phyloP scores from a whole-genome alignment of 2,329 filamentous ascomycete species.

The Coniochaeta sp. region DNA sequence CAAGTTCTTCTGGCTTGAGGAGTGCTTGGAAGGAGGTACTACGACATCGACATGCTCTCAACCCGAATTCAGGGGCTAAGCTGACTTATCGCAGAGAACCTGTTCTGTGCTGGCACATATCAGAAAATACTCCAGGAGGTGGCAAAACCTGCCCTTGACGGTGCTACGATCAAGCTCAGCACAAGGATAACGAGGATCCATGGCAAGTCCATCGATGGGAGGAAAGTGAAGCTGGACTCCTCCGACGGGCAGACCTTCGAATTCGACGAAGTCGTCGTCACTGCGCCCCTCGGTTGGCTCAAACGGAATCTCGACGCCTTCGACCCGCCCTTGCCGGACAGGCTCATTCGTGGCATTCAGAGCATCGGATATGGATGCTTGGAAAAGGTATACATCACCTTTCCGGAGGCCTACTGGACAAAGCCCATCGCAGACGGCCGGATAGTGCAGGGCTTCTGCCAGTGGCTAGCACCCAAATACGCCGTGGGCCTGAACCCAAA shows the following conservation, averaged over 20 bases:
- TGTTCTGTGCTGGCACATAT: constrained; percentile 55
- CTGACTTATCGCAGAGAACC: constrained; percentile 36
- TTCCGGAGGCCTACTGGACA: constrained; percentile 70
- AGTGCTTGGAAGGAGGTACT: constrained; percentile 64
- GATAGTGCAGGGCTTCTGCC: constrained; percentile 58
- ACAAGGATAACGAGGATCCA: constrained; percentile 39
- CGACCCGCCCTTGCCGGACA: constrained; percentile 48
- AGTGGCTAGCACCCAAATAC: constrained; percentile 70
- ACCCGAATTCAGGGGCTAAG: neutral
- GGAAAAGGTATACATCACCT: constrained; percentile 66
- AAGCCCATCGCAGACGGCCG: constrained; percentile 28
- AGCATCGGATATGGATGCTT: constrained; percentile 62
- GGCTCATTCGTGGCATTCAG: constrained; percentile 53
- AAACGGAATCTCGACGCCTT: constrained; percentile 53
- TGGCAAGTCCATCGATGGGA: constrained; percentile 16
- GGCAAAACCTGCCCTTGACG: constrained; percentile 46
- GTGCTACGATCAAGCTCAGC: constrained; percentile 45
- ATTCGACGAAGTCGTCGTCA: constrained; percentile 65
- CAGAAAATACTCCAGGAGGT: constrained; percentile 50
- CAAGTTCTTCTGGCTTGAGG: constrained; percentile 72
- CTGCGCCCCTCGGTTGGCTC: constrained; percentile 61
- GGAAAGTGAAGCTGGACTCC: constrained; percentile 35
- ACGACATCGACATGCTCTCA: no score
- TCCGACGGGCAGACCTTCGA: constrained; percentile 33
- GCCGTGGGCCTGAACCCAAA: constrained; percentile 51